Base-by-base conservation (phyloP, 1,284 basidiomycete genomes). In the Tilletia caries region DNA sequence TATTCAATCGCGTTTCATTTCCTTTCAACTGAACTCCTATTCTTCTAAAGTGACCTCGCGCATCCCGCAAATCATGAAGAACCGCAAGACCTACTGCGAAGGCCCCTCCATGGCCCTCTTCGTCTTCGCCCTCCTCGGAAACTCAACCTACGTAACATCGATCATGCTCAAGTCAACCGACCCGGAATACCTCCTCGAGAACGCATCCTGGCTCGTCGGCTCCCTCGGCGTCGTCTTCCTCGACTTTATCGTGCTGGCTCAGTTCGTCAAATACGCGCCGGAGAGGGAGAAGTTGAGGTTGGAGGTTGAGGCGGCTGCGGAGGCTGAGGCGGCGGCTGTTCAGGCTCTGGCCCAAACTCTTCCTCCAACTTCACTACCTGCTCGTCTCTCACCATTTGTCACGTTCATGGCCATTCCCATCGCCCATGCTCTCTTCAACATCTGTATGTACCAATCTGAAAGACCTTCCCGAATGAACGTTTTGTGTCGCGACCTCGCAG, bases 61-160 rank as follows among this genome's bases (percentile, higher is more conserved):
- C n/a, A 69, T 83, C 1, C 82, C 82, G 0, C 76, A 78, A 68
- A 82, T 84, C 74, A 84, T 88, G 66, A 92, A 92, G 86, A 92
- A 91, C 84, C 85, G 90, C 75, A 87, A 89, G 79, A 96, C 94
- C 4, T 89, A 90, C 78, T 97, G 94, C 83, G 91, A 91, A 79
- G 95, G 95, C 12, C 87, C 97, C 68, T 92, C 92, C 33, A 89
- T 93, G 62, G 92, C 91, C 20, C 87, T 98, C 72, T 98, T 97
- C 85, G 88, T 94, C 83, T 97, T 96, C 84, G 88, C 92, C 23
- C 92, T 97, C 70, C 87, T 72, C n/a, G 76, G 80, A 20, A 82
- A 80, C 75, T 79, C 88, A 54, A 92, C 92, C 43, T 96, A 94
- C 84, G 87, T 90, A 32, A 83, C 89, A 68, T 37, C 46, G 37